phyloP scores from a whole-genome alignment of 75 land plant species.

The Pinus taeda region DNA sequence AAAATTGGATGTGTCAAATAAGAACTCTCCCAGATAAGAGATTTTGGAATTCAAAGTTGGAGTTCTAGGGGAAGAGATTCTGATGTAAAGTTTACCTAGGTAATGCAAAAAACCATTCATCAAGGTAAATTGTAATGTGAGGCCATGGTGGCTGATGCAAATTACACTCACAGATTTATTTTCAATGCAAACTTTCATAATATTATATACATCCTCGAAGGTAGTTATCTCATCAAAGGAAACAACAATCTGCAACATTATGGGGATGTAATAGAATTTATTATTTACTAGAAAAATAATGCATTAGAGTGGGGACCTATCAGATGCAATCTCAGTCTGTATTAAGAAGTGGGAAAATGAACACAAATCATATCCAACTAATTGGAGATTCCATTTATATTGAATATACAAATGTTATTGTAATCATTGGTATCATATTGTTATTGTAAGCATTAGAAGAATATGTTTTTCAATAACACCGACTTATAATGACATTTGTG shows the following conservation, averaged over 20 bases:
- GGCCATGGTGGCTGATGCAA: neutral
- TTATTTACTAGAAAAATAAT: neutral
- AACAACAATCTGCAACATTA: conserved; percentile 67
- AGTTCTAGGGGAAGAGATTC: conserved; percentile 79
- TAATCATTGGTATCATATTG: neutral
- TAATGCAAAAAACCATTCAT: neutral
- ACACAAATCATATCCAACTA: neutral
- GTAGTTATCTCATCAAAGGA: conserved; percentile 99
- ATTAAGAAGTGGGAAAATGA: neutral
- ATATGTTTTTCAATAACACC: too few relatives aligned
- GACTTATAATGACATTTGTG: too few relatives aligned
- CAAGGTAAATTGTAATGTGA: neutral
- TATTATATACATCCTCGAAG: conserved; percentile 82
- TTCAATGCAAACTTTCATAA: conserved; percentile 69
- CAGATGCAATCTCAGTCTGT: neutral
- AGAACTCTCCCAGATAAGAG: conserved; percentile 65
- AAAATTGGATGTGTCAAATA: conserved; percentile 94
- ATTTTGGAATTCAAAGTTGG: conserved; percentile 49
- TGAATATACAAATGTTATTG: neutral
- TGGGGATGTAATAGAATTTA: neutral
- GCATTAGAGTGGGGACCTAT: neutral
- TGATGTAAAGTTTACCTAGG: conserved; percentile 78
- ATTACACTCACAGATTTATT: conserved; percentile 69
- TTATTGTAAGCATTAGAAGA: too few relatives aligned
- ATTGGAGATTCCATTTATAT: neutral